Percentiles rank a stretch among this genome's conserved stretches.
These are phyloP conservation scores for Pneumocystis oryctolagi DNA, from an alignment of 1,139 yeast genomes.

Conservation along the genomic window DNA sequence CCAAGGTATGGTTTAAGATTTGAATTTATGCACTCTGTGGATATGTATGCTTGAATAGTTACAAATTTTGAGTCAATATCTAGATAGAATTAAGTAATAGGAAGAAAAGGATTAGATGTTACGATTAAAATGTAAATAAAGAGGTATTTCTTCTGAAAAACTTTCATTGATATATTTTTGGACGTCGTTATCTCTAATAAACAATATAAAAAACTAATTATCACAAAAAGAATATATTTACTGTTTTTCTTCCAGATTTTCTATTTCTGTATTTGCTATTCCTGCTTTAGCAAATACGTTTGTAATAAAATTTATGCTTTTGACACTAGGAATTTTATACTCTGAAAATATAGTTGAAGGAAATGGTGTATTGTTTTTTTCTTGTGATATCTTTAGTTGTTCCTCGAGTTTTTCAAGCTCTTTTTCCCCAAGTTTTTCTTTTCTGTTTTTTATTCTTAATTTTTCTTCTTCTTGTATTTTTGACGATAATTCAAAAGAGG, in stretches of 20 bases:
- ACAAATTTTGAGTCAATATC: constrained; percentile 67
- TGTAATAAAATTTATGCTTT: constrained; percentile 54
- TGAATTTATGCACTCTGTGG: constrained; percentile 47
- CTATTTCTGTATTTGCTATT: constrained; percentile 19
- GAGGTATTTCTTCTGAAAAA: constrained; percentile 39
- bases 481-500: constrained; percentile 52
- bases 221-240: not conserved
- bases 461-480: constrained; percentile 38
- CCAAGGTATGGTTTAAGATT: constrained; percentile 51
- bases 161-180: constrained; percentile 23
- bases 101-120: not conserved
- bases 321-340: constrained; percentile 62
- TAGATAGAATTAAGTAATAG: constrained; percentile 33
- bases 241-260: constrained; percentile 2
- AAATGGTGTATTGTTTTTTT: constrained; percentile 53
- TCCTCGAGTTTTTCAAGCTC: constrained; percentile 43
- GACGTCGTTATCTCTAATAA: constrained; percentile 20
- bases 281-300: constrained; percentile 45
- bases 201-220: constrained; percentile 23
- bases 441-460: constrained; percentile 36
- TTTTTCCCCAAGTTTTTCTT: constrained; percentile 38
- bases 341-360: constrained; percentile 49
- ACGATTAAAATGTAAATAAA: constrained; percentile 39
- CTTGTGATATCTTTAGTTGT: constrained; percentile 46
- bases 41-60: constrained; percentile 49